Base-by-base conservation (phyloP, 2,329 filamentous ascomycete genomes). In the Fusarium sp. region DNA sequence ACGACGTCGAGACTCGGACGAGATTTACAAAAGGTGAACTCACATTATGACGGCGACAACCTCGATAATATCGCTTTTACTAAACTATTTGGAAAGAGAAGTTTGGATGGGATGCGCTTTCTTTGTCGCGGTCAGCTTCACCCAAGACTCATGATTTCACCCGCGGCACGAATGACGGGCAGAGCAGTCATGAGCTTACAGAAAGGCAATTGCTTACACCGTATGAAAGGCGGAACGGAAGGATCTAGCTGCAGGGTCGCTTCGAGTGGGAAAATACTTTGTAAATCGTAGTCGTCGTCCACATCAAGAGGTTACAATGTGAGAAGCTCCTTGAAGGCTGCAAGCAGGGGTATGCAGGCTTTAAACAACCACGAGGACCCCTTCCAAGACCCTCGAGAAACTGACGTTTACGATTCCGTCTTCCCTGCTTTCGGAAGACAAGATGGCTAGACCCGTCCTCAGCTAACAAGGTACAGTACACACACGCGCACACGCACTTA, bases 371-470 rank as follows among this genome's bases (percentile, higher is more conserved):
- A 62, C 46, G 55, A 57, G 62, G 51, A 69, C 56, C 59, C 53
- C 55, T 61, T 27, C 51, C 46, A 51, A 31, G 46, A 72, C 57
- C 59, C n/a, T 44, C 46, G n/a, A 31, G 46, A 72, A 72, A 66
- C 75, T 77, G 75, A 78, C 74, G 75, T 77, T 76, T 68, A 73
- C 72, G 72, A 72, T 71, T 59, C 51, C 35, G 62, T 65, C 38
- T 76, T 68, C 75, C 75, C 70, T 77, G 75, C 66, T 77, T 77
- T 66, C 51, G 59, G 65, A 20, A 65, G 29, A 66, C 46, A 29
- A 46, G 36, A 64, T 33, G 38, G 33, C 31, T 27, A 40, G 22
- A 9, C 7, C 60, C 46, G 27, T 51, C 27, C 17, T 51, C 46
- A 51, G 17, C 46, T 51, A 51, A 51, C 46, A 61, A 36, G 55